Base-by-base conservation (phyloP, 1,284 basidiomycete species). In the Amylostereum areolatum region DNA sequence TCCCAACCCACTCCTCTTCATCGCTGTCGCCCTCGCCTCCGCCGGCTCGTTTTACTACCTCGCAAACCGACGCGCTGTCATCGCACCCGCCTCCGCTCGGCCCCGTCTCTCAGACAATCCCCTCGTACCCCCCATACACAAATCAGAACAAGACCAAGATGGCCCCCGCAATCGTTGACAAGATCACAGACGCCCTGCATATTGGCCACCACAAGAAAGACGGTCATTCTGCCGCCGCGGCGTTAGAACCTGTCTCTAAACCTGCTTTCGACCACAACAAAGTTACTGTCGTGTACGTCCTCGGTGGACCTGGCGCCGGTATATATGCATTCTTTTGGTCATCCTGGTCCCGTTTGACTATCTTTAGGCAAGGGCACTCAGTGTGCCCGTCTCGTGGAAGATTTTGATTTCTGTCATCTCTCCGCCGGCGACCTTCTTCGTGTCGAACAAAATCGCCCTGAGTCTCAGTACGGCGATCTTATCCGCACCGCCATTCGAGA, bases 341-440 rank as follows among this genome's bases (percentile, higher is more conserved):
- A 18, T 18, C 18, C 18, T 18, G 18, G 18, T 18, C 18, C 18
- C 18, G 18, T 42, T 57, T 42, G 58, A 46, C 54, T 48, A 46
- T 50, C 32, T 54, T 25, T 61, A 94, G 95, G 96, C 56, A 99
- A 99, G 69, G 97, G 97, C 46, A 99, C 97, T 0, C 97, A 99
- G 66, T 98, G 94, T 63, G 81, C 77, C 31, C 78, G 76, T 52
- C 84, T 99, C 48, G 96, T 97, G n/a, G 60, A 85, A 45, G 88
- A 93, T 51, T 97, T 90, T 64, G 79, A 80, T 45, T 99, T 99
- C 68, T 89, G 85, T 60, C 97, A 99, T 72, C 82, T 99, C 43
- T 97, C 94, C 43, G 97, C 97, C 47, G 97, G 97, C 18, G 97
- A 99, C 68, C 85, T 99, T 30, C 80, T 99, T 12, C 89, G 97